Conservation (phyloP, 2,329 filamentous ascomycete species). For the Zymoseptoria ardabiliae region DNA sequence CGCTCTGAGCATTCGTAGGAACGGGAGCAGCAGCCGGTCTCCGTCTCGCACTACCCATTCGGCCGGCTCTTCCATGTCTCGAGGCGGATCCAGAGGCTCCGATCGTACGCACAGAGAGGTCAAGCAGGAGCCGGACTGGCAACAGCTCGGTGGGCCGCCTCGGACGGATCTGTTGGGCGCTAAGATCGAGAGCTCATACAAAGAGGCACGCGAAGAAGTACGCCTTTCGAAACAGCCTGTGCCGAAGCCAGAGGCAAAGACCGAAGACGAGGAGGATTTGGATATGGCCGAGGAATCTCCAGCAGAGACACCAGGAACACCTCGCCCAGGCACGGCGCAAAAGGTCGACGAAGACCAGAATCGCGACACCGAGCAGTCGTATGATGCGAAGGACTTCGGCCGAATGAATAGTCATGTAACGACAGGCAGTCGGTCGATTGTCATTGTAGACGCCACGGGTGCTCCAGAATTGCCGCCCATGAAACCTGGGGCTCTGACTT, state of each 20-base stretch:
- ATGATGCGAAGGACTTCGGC: slow-evolving; percentile 14
- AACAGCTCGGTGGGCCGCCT: slow-evolving; percentile 22
- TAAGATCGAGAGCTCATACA: slow-evolving; percentile 23
- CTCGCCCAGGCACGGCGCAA: slow-evolving; percentile 10
- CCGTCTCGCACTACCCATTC: slow-evolving; percentile 7
- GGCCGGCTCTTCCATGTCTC: slow-evolving; percentile 46
- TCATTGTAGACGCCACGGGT: slow-evolving; percentile 70
- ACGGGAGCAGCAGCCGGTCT: slow-evolving; percentile 12
- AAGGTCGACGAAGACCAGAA: slow-evolving; percentile 2
- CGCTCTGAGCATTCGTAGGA: slow-evolving; percentile 56
- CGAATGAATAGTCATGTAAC: slow-evolving; percentile 53
- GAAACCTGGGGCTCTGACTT: slow-evolving; percentile 19
- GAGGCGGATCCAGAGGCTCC: slow-evolving; percentile 35
- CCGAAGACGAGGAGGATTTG: background rate
- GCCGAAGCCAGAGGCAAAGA: background rate
- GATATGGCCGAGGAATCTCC: background rate
- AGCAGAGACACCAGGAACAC: slow-evolving; percentile 5
- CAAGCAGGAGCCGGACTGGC: slow-evolving; percentile 17
- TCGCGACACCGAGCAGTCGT: slow-evolving; percentile 9
- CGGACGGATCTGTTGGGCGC: slow-evolving; percentile 61
- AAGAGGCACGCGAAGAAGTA: slow-evolving; percentile 14
- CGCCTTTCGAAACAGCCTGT: slow-evolving; percentile 3
- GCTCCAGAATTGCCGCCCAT: slow-evolving; percentile 34
- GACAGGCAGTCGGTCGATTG: slow-evolving; percentile 77
- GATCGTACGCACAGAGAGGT: slow-evolving; percentile 5